These are phyloP conservation scores for Cymbidium sinense DNA, from an alignment of 106 monocot genomes.

Conservation along the genomic window DNA sequence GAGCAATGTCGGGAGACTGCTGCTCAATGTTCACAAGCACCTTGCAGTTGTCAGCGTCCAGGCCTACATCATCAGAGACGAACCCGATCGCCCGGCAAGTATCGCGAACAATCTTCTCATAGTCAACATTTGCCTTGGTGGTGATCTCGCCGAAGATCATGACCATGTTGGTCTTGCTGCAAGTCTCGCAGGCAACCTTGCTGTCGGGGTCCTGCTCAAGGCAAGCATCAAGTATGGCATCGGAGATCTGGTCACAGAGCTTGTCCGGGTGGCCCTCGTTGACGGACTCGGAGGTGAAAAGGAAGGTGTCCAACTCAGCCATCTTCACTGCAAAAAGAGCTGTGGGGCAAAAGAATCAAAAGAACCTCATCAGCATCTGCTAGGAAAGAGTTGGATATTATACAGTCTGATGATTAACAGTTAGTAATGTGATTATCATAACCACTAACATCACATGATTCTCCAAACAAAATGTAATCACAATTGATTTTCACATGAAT, in stretches of 20 bases:
- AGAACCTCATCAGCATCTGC: background rate
- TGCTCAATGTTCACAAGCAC: slow-evolving; percentile 61
- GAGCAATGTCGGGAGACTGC: slow-evolving; percentile 55
- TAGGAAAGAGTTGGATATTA: no score
- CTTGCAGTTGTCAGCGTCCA: slow-evolving; percentile 49
- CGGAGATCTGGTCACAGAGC: slow-evolving; percentile 61
- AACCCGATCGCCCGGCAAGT: slow-evolving; percentile 51
- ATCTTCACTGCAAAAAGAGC: background rate
- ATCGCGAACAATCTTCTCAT: slow-evolving; percentile 58
- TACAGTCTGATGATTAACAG: no score
- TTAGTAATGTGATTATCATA: background rate
- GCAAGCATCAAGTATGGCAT: slow-evolving; percentile 51
- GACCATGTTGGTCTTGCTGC: slow-evolving; percentile 55
- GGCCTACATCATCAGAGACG: slow-evolving; percentile 43
- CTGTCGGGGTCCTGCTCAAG: slow-evolving; percentile 50
- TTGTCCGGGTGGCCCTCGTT: slow-evolving; percentile 68
- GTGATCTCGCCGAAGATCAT: slow-evolving; percentile 67
- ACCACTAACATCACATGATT: no score
- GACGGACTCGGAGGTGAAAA: slow-evolving; percentile 56
- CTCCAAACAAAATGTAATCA: no score
- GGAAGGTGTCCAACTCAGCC: slow-evolving; percentile 37
- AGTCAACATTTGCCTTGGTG: slow-evolving; percentile 52
- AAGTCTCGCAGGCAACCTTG: slow-evolving; percentile 60
- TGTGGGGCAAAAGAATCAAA: background rate
- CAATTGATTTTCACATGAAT: no score